Conservation (phyloP, 352 stramenopile species). For the Phytophthora uliginosa region DNA sequence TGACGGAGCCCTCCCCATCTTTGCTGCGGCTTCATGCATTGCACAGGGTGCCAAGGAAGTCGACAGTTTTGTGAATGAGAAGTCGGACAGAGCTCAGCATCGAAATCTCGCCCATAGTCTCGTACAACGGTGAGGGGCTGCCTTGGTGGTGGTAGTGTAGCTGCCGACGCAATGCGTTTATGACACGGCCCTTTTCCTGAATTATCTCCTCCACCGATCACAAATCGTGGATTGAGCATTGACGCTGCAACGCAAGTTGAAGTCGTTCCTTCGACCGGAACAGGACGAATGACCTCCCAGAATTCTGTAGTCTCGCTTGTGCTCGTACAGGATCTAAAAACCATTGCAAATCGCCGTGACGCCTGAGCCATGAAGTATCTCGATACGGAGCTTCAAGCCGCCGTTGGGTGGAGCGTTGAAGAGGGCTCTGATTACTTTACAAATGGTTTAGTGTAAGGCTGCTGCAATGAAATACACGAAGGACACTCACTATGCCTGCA, state of each 20-base stretch:
- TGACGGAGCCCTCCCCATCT: too few relatives aligned
- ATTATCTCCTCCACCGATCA: background rate
- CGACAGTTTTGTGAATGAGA: slow-evolving; percentile 42
- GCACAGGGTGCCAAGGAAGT: slow-evolving; percentile 32
- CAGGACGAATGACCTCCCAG: background rate
- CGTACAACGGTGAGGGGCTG: slow-evolving; percentile 89
- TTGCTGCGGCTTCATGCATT: slow-evolving; percentile 35
- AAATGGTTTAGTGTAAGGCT: background rate
- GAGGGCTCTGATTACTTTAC: background rate
- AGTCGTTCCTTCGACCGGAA: background rate
- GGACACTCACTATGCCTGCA: too few relatives aligned
- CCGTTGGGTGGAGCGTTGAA: background rate
- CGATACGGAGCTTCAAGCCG: too few relatives aligned
- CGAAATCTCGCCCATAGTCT: slow-evolving; percentile 91
- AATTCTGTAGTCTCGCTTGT: background rate
- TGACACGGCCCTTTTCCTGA: background rate
- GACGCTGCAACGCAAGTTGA: background rate
- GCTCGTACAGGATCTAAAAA: background rate
- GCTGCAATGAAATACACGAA: background rate
- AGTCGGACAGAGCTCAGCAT: slow-evolving; percentile 45
- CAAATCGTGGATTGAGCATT: background rate
- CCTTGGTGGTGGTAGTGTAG: too few relatives aligned
- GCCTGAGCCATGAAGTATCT: background rate
- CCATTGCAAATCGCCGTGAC: background rate
- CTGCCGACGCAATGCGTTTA: too few relatives aligned